Percentiles rank a stretch among this genome's conserved stretches.
Evolutionary conservation across 495 filamentous ascomycete species (phyloP).

Genomic region (Penicillium atrosanguineum): DNA sequence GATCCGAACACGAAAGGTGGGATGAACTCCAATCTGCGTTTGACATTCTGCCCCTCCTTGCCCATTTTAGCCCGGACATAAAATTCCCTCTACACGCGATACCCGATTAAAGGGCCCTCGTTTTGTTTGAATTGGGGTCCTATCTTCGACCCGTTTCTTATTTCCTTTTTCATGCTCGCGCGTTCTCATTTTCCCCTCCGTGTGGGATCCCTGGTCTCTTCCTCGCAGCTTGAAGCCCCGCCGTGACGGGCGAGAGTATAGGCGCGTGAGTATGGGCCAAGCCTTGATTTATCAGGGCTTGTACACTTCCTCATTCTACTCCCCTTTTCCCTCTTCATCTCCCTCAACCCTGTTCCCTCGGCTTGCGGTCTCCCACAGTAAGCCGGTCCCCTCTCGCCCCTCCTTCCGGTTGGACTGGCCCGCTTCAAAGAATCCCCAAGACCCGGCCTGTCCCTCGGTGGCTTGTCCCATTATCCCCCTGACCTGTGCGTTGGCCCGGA

Average conservation of each 20-base stretch:
- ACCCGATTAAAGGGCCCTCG: conserved; percentile 13
- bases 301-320: background rate
- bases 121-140: conserved; percentile 5
- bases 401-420: background rate
- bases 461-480: background rate
- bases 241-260: conserved; percentile 22
- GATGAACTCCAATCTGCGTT: conserved; percentile 9
- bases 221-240: conserved; percentile 7
- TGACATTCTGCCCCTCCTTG: conserved; percentile 20
- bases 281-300: background rate
- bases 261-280: conserved; percentile 6
- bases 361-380: conserved; percentile 11
- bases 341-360: background rate
- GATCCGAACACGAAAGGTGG: conserved; percentile 13
- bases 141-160: background rate
- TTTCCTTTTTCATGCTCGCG: conserved; percentile 7
- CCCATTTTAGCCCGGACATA: conserved; percentile 4
- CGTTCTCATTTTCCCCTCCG: background rate
- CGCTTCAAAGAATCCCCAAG: background rate
- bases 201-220: background rate
- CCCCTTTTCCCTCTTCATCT: conserved; percentile 1
- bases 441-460: background rate
- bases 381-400: background rate
- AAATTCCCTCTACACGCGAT: conserved; percentile 13
- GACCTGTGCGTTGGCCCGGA: background rate